Evolutionary conservation across 2,329 filamentous ascomycete genomes (phyloP), one percentile per base, ranked within the genome.

Genomic region (Ascochyta viciae-villosae): DNA sequence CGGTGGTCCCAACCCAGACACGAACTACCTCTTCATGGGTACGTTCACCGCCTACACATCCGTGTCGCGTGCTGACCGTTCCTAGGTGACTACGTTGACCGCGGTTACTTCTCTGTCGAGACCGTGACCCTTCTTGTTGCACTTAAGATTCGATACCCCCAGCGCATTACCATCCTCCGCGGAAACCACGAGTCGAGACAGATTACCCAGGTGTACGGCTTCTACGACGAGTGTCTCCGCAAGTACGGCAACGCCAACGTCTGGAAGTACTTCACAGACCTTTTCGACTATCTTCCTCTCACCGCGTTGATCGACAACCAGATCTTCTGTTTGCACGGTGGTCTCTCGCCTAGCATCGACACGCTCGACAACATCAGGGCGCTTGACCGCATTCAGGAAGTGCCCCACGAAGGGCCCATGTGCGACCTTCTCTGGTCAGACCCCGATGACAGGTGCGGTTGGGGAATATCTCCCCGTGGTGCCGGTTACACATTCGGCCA

Each of bases 1-100:
- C 77, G 95, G 95, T 68, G 95, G 95, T 50, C 92, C 93, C 58
- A 97, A 96, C 76, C 95, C 95, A 65, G 95, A 99, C 79, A 98
- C 95, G 74, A 98, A 98, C 83, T 98, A 98, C 80, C 89, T 98
- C 65, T 98, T 98, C 82, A 98, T 99, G 92, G 93, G 92, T 95
- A 44, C 45, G 63, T 49, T 37, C 19, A 41, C 33, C 46, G 24
- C 35, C 27, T 33, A 48, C 24, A 15, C 16, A 9, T 41, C 27
- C 13, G 19, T 29, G 43, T 29, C 46, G 48, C 35, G 56, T 55
- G 55, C 64, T 67, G 46, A 72, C 58, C n/a, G 40, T 29, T 33
- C 51, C 34, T 65, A 96, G 92, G 95, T 76, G 95, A 99, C 79
- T 99, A 98, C 75, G 95, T 99, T 73, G 95, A 99, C 78, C 89